Base-by-base conservation (phyloP, 2,329 filamentous ascomycete species). In the Talaromyces funiculosus region DNA sequence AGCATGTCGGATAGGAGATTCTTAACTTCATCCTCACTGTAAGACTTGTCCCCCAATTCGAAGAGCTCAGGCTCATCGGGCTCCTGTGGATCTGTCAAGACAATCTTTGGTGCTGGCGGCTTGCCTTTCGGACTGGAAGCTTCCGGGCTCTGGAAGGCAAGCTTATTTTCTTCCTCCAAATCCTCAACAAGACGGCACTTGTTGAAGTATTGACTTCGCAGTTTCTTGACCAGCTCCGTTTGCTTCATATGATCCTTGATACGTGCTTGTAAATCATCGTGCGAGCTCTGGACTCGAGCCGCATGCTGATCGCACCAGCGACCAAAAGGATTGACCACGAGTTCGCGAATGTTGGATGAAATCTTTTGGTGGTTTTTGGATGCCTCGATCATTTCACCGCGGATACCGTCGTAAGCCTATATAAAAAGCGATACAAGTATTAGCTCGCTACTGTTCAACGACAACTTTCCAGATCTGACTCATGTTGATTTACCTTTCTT, bases 231-330 rank as follows among this genome's bases (percentile, higher is more conserved):
- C 20, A 84, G 76, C 64, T 99, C 94, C 61, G 89, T 88, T 75
- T 99, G 95, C 67, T 90, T 90, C 72, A 96, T 91, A 75, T 97
- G 92, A 63, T 90, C 84, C 80, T 96, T 97, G 77, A 97, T 92
- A 61, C 91, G 89, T 53, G 82, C 78, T 75, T 97, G 93, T 22
- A 99, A 84, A 69, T 97, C 92, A 68, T 97, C 94, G 73, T 99
- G 93, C 22, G 92, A 97, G 70, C 92, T 90, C 73, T 96, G 90
- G 61, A 99, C 86, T 65, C 94, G 90, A 64, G 86, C 83, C 68
- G 96, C 92, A 78, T 99, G 94, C 61, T 93, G 89, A 69, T 97
- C 93, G 78, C 92, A 96, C 94, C 94, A 99, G 70, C 91, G 87
- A 62, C 91, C 85, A 77, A 99, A 99, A 7, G 94, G 95, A 68